phyloP scores from a whole-genome alignment of 2,329 filamentous ascomycete genomes.

The Claviceps spartinae region DNA sequence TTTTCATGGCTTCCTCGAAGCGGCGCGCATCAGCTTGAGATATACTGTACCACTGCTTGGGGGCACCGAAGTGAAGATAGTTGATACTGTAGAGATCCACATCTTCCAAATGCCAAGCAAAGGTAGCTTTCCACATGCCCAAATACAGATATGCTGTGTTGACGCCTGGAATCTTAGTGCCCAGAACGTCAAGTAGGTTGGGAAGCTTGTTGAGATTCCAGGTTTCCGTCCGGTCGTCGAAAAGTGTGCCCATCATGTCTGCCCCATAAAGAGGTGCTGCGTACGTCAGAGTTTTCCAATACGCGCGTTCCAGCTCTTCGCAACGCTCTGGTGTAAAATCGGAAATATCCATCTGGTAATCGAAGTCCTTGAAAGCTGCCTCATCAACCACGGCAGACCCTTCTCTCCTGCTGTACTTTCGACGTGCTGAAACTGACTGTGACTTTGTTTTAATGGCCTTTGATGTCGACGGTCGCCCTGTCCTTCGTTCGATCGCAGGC shows the following conservation, averaged over 20 bases:
- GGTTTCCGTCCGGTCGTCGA: conserved; percentile 66
- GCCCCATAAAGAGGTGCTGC: conserved; percentile 91
- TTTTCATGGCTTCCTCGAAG: conserved; percentile 92
- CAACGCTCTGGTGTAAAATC: conserved; percentile 87
- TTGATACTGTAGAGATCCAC: conserved; percentile 99
- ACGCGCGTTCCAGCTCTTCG: conserved; percentile 83
- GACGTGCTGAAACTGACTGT: conserved; percentile 70
- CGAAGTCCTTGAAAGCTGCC: conserved; percentile 77
- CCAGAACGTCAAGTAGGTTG: conserved; percentile 84
- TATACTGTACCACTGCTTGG: conserved; percentile 99
- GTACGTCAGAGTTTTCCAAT: conserved; percentile 96
- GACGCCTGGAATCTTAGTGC: conserved; percentile 90
- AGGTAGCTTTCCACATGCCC: conserved; percentile 99
- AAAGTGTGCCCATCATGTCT: conserved; percentile 90
- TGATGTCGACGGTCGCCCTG: conserved; percentile 33
- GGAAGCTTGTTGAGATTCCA: conserved; percentile 96
- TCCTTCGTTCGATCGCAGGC: conserved; percentile 17
- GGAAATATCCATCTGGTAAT: conserved; percentile 77
- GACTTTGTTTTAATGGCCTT: conserved; percentile 43
- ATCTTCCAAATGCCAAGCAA: conserved; percentile 97
- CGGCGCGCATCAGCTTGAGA: conserved; percentile 86
- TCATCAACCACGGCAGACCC: conserved; percentile 73
- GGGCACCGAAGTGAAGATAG: conserved; percentile 95
- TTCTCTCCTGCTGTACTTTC: conserved; percentile 74
- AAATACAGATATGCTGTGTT: conserved; percentile 97